These are phyloP conservation scores for Harringtonia lauricola DNA, from an alignment of 2,329 filamentous ascomycete genomes.

Conservation along the genomic window DNA sequence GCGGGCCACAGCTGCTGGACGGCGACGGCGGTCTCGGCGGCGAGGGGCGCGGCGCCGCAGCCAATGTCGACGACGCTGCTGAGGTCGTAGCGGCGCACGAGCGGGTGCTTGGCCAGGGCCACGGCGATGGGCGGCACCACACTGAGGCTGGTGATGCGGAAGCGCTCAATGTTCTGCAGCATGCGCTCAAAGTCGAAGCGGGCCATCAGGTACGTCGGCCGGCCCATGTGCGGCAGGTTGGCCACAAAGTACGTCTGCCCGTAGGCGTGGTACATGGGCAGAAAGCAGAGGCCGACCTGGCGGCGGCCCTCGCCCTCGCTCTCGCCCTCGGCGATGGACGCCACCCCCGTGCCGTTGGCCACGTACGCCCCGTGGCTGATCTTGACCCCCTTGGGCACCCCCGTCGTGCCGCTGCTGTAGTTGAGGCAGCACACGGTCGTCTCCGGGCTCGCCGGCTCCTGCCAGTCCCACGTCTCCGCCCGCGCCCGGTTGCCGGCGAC, in stretches of 20 bases:
- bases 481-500: conserved; percentile 34
- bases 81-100: conserved; percentile 55
- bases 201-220: conserved; percentile 68
- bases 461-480: conserved; percentile 52
- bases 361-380: conserved; percentile 71
- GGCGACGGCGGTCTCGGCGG: conserved; percentile 43
- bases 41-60: conserved; percentile 60
- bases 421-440: conserved; percentile 57
- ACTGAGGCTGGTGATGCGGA: conserved; percentile 53
- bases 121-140: conserved; percentile 70
- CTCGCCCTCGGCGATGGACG: conserved; percentile 32
- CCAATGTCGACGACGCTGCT: conserved; percentile 48
- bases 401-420: conserved; percentile 71
- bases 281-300: conserved; percentile 47
- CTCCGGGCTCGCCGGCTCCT: conserved; percentile 38
- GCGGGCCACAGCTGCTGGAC: conserved; percentile 43
- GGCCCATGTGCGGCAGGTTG: conserved; percentile 39
- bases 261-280: conserved; percentile 69
- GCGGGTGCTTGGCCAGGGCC: conserved; percentile 59
- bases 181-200: conserved; percentile 66
- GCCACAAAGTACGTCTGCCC: conserved; percentile 62
- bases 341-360: conserved; percentile 54
- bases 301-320: conserved; percentile 26
- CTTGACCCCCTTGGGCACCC: conserved; percentile 73
- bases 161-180: conserved; percentile 56